Evolutionary conservation across 805 yeast genomes (phyloP).

Genomic region (Lachancea meyersii): DNA sequence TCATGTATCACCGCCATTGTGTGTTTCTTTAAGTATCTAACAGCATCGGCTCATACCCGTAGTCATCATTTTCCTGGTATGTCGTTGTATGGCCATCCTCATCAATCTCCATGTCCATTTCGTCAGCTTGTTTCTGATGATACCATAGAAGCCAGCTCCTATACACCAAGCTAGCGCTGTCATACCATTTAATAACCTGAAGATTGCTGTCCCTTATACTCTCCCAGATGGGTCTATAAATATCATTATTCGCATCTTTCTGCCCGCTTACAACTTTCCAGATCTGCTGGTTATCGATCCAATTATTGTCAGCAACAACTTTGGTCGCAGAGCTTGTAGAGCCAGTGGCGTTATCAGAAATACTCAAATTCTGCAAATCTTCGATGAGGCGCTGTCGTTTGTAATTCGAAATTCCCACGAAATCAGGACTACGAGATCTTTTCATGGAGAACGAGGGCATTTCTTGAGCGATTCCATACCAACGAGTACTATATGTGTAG

Average conservation of each 20-base stretch:
- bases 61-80: slow-evolving; percentile 6
- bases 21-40: slow-evolving; percentile 2
- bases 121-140: slow-evolving; percentile 9
- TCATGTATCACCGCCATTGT: neutral
- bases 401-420: slow-evolving; percentile 26
- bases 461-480: neutral
- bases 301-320: neutral
- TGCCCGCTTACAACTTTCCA: slow-evolving; percentile 10
- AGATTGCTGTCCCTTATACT: slow-evolving; percentile 22
- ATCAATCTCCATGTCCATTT: slow-evolving; percentile 16
- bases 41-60: slow-evolving; percentile 8
- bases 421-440: slow-evolving; percentile 26
- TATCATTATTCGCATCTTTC: slow-evolving; percentile 9
- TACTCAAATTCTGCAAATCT: slow-evolving; percentile 30
- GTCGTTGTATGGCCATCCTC: neutral
- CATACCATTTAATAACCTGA: slow-evolving; percentile 28
- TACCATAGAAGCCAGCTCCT: slow-evolving; percentile 32
- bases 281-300: slow-evolving; percentile 2
- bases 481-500: neutral
- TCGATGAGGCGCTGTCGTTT: slow-evolving; percentile 30
- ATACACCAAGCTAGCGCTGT: slow-evolving; percentile 18
- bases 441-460: slow-evolving; percentile 20
- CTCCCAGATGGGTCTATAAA: slow-evolving; percentile 23
- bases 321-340: neutral
- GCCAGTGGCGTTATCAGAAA: slow-evolving; percentile 9